Conservation (phyloP, 129 eudicot species). For the sunflower (Helianthus annuus) region HanXRQr2.0-SUNRISE NC_035436.2:62177875-62178374, state of each 20-base stretch:
- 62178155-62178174: constrained; percentile 2
- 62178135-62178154: constrained; percentile 1
- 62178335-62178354: no score
- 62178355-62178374: background rate
- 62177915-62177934: no score
- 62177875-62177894: no score
- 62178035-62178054: no score
- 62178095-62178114: constrained; percentile 16
- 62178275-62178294: background rate
- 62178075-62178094: background rate
- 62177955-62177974: no score
- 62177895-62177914: no score
- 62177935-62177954: no score
- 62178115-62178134: constrained; percentile 3
- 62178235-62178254: background rate
- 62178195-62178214: background rate
- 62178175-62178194: constrained; percentile 7
- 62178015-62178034: no score
- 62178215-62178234: background rate
- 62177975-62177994: no score
- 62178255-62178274: constrained; percentile 19
- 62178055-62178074: no score
- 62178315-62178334: background rate
- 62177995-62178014: no score
- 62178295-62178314: background rate